A percentile compares a stretch with the other conserved stretches of the same genome.
Evolutionary conservation across 768 basidiomycete species (phyloP).

Genomic region (Gyrodon lividus): DNA sequence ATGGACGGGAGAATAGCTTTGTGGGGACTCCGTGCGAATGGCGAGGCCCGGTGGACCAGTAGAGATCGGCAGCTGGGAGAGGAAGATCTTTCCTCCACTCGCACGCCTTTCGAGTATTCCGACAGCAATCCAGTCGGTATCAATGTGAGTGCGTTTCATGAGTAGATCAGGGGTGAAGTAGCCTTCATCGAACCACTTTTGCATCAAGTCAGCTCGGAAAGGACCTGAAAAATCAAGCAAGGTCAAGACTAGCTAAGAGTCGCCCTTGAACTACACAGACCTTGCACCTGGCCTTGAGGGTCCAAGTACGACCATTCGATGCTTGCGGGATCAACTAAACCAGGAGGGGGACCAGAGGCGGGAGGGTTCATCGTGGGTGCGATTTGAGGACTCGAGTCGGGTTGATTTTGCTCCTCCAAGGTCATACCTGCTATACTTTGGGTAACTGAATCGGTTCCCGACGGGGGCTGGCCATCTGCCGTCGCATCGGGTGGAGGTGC

Average conservation of each 20-base stretch:
- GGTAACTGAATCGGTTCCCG: conserved; percentile 7
- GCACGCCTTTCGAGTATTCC: conserved; percentile 55
- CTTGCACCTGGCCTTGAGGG: conserved; percentile 89
- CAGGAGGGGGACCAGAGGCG: conserved; percentile 42
- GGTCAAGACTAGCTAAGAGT: neutral
- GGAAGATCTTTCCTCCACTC: conserved; percentile 58
- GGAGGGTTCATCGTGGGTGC: conserved; percentile 12
- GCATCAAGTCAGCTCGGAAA: conserved; percentile 87
- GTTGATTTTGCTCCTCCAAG: conserved; percentile 11
- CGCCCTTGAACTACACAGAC: conserved; percentile 37
- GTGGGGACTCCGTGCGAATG: conserved; percentile 49
- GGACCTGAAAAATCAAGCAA: conserved; percentile 57
- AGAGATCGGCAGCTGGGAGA: conserved; percentile 45
- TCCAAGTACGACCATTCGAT: conserved; percentile 93
- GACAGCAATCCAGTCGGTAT: conserved; percentile 66
- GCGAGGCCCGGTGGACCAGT: conserved; percentile 54
- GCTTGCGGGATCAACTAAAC: conserved; percentile 50
- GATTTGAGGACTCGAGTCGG: conserved; percentile 5
- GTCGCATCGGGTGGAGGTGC: conserved; percentile 5
- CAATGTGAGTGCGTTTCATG: conserved; percentile 77
- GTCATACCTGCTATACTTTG: conserved; percentile 16
- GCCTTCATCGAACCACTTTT: conserved; percentile 90
- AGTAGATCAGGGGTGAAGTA: conserved; percentile 84
- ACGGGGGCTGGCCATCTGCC: conserved; percentile 9
- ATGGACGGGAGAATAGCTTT: conserved; percentile 40